Evolutionary conservation across 1,139 yeast species (phyloP).

Genomic region (Kurtzmaniella quercitrusa): DNA sequence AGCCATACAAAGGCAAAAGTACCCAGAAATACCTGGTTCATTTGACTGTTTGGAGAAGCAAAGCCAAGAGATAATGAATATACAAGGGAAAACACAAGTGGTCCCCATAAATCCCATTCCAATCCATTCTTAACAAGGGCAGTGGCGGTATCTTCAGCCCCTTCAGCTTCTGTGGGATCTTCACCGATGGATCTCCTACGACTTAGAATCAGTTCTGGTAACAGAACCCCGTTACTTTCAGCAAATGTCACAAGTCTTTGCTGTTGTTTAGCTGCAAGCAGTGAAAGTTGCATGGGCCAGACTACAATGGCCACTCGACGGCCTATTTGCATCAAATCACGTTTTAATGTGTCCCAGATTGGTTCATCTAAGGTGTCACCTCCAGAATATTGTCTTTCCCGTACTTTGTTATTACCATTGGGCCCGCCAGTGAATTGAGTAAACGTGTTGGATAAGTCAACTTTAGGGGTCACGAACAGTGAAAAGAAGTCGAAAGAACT

Average conservation of each 20-base stretch:
- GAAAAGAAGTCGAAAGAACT: slow-evolving; percentile 12
- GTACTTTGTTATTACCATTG: slow-evolving; percentile 38
- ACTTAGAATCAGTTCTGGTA: slow-evolving; percentile 35
- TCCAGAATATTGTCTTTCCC: slow-evolving; percentile 73
- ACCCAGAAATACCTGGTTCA: slow-evolving; percentile 49
- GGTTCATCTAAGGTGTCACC: slow-evolving; percentile 88
- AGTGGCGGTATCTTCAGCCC: slow-evolving; percentile 9
- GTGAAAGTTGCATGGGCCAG: slow-evolving; percentile 59
- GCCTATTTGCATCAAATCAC: slow-evolving; percentile 68
- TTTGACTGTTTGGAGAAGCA: slow-evolving; percentile 33
- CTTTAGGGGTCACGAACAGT: slow-evolving; percentile 33
- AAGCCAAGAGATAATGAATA: slow-evolving; percentile 55
- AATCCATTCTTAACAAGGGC: slow-evolving; percentile 23
- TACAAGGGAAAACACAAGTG: slow-evolving; percentile 64
- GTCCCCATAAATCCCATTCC: slow-evolving; percentile 93
- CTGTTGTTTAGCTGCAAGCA: slow-evolving; percentile 43
- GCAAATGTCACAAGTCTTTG: slow-evolving; percentile 41
- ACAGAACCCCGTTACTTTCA: slow-evolving; percentile 37
- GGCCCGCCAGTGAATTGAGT: slow-evolving; percentile 30
- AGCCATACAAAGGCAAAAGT: slow-evolving; percentile 48
- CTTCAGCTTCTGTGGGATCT: slow-evolving; percentile 24
- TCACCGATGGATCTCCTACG: slow-evolving; percentile 27
- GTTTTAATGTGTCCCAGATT: slow-evolving; percentile 58
- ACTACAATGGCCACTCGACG: slow-evolving; percentile 61
- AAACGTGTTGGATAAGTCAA: slow-evolving; percentile 37